These are phyloP conservation scores for Apiotrichum veenhuisii DNA, from an alignment of 1,284 basidiomycete genomes.

Conservation along the genomic window DNA sequence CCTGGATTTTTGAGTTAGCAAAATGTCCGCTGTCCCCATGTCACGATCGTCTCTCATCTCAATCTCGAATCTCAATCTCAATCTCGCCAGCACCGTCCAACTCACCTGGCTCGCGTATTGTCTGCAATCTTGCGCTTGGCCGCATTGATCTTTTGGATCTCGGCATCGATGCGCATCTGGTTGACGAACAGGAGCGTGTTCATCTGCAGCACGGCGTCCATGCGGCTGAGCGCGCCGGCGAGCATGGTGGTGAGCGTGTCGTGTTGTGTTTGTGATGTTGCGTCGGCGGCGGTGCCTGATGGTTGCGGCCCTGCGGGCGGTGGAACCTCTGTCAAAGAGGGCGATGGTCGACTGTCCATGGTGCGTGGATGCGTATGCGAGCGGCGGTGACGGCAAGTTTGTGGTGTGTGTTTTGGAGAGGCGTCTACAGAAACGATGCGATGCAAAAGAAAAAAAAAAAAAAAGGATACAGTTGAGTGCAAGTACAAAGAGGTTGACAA, in stretches of 20 bases:
- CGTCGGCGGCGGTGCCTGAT: background rate
- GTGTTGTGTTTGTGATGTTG: background rate
- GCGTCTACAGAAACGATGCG: too few relatives aligned
- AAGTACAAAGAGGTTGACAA: too few relatives aligned
- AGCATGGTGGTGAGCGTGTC: background rate
- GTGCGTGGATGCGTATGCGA: background rate
- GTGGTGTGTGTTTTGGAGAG: too few relatives aligned
- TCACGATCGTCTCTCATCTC: too few relatives aligned
- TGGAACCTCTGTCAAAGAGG: background rate
- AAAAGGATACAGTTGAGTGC: too few relatives aligned
- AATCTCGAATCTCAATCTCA: too few relatives aligned
- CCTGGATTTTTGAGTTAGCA: too few relatives aligned
- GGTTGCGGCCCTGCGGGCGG: background rate
- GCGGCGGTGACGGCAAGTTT: too few relatives aligned
- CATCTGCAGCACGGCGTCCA: constrained; percentile 3
- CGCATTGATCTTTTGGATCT: background rate
- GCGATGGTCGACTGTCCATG: background rate
- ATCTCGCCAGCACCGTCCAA: too few relatives aligned
- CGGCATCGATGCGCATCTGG: constrained; percentile 3
- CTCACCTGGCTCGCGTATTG: constrained; percentile 1
- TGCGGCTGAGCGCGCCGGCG: background rate
- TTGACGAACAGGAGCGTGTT: constrained; percentile 4
- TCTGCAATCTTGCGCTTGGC: background rate
- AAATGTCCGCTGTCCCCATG: too few relatives aligned
- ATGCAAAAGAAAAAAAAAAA: too few relatives aligned